Percentiles rank a stretch among this genome's conserved stretches.
These are phyloP conservation scores for Hortiboletus flavorubellus DNA, from an alignment of 768 basidiomycete genomes.

Conservation along the genomic window DNA sequence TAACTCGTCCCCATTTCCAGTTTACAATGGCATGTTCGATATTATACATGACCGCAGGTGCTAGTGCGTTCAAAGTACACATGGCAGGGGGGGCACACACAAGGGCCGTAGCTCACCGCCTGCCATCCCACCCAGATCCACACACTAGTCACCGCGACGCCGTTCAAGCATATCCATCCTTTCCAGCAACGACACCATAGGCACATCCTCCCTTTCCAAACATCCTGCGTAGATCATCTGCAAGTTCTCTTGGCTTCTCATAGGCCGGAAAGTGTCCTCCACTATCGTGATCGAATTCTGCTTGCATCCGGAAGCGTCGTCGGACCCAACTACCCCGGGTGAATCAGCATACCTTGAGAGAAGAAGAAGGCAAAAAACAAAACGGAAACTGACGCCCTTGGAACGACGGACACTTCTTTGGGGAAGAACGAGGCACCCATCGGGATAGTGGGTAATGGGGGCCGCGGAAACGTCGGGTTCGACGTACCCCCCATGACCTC, in stretches of 20 bases:
- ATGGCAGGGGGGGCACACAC: no score
- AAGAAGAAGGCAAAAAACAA: not conserved
- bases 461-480: no score
- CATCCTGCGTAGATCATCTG: slow-evolving; percentile 52
- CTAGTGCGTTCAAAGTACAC: no score
- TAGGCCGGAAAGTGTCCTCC: slow-evolving; percentile 62
- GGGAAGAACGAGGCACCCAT: slow-evolving; percentile 53
- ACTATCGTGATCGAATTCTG: slow-evolving; percentile 43
- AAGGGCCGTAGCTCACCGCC: no score
- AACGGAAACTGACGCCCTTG: slow-evolving; percentile 38
- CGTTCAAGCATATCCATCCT: slow-evolving; percentile 37
- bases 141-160: no score
- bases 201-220: slow-evolving; percentile 52
- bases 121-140: no score
- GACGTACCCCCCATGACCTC: slow-evolving; percentile 29
- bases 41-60: no score
- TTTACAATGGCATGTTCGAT: no score
- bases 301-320: slow-evolving; percentile 40
- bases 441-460: slow-evolving; percentile 29
- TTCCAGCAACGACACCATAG: slow-evolving; percentile 44
- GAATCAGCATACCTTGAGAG: not conserved
- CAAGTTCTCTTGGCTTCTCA: slow-evolving; percentile 49
- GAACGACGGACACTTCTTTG: slow-evolving; percentile 37
- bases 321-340: slow-evolving; percentile 40
- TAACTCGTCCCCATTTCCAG: no score